Conservation (phyloP, 2,329 filamentous ascomycete species). For the Fusarium pseudocircinatum region DNA sequence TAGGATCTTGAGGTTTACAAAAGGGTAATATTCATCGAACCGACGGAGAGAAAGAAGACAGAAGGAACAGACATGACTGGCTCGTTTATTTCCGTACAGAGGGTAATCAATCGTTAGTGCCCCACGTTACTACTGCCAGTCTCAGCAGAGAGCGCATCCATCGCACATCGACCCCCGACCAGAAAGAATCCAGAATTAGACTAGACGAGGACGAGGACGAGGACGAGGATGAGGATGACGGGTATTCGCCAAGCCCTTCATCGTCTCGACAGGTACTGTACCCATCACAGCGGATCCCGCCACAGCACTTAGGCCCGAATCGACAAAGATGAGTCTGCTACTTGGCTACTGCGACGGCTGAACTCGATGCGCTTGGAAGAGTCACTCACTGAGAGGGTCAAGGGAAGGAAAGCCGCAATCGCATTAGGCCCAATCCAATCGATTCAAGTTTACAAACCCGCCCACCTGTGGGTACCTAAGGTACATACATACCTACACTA, state of each 20-base stretch:
- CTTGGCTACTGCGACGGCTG: neutral
- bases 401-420: neutral
- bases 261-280: conserved; percentile 26
- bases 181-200: conserved; percentile 1
- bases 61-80: conserved; percentile 21
- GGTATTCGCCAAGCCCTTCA: conserved; percentile 24
- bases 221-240: neutral
- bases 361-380: conserved; percentile 24
- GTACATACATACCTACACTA: neutral
- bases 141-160: conserved; percentile 17
- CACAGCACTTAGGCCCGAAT: conserved; percentile 36
- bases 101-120: conserved; percentile 12
- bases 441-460: neutral
- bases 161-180: conserved; percentile 33
- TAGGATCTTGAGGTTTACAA: conserved; percentile 10
- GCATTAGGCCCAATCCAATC: conserved; percentile 1
- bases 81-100: conserved; percentile 21
- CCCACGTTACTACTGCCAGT: conserved; percentile 15
- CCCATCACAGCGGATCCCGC: conserved; percentile 32
- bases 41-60: conserved; percentile 12
- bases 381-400: conserved; percentile 7
- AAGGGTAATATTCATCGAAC: neutral
- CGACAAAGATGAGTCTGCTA: conserved; percentile 15
- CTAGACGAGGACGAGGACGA: neutral
- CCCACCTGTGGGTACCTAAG: neutral